phyloP scores from a whole-genome alignment of 2,329 filamentous ascomycete genomes.

The Pseudogymnoascus pannorum region DNA sequence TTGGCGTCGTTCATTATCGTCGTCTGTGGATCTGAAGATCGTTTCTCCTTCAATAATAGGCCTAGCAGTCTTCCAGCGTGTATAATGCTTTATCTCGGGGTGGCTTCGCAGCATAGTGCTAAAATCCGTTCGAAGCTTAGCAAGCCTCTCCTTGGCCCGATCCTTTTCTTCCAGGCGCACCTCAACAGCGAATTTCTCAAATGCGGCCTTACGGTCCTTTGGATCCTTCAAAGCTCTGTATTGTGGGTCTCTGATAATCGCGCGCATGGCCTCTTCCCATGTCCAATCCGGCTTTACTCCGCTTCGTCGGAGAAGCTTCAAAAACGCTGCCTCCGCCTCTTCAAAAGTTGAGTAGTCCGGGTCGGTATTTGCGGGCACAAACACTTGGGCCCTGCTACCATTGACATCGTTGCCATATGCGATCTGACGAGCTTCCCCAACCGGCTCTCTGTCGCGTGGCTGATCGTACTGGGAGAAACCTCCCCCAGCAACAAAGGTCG shows the following conservation, averaged over 20 bases:
- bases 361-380: constrained; percentile 58
- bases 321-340: constrained; percentile 88
- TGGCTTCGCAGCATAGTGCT: constrained; percentile 93
- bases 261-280: constrained; percentile 84
- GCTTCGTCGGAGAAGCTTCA: constrained; percentile 77
- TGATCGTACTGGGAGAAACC: constrained; percentile 31
- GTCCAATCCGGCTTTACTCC: constrained; percentile 86
- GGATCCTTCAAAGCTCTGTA: constrained; percentile 91
- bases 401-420: constrained; percentile 47
- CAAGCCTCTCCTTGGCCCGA: constrained; percentile 82
- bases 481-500: constrained; percentile 38
- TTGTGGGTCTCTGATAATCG: constrained; percentile 81
- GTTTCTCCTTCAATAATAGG: constrained; percentile 93
- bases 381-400: constrained; percentile 43
- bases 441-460: constrained; percentile 32
- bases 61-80: constrained; percentile 90
- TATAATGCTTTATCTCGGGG: constrained; percentile 94
- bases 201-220: constrained; percentile 80
- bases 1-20: constrained; percentile 79
- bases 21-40: constrained; percentile 83
- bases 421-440: constrained; percentile 51
- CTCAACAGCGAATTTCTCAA: constrained; percentile 91
- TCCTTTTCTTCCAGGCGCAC: constrained; percentile 89
- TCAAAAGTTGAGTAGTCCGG: constrained; percentile 73
- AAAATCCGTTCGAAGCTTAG: constrained; percentile 90